phyloP scores from a whole-genome alignment of 2,329 filamentous ascomycete species.

The Fusarium liriodendri region DNA sequence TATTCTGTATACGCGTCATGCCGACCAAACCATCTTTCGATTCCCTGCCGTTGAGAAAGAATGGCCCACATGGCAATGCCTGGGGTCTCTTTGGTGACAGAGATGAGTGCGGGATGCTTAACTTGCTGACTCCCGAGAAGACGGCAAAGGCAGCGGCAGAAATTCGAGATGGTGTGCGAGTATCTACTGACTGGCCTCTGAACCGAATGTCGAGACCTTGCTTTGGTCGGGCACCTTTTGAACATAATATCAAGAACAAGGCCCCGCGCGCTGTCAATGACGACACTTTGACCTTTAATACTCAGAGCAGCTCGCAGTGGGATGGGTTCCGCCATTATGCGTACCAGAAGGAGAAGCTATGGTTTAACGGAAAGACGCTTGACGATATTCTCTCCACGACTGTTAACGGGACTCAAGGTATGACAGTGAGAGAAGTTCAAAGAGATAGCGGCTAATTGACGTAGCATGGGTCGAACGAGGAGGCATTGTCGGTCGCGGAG shows the following conservation, averaged over 20 bases:
- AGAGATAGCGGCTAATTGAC: rapidly evolving
- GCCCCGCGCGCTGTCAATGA: conserved; percentile 46
- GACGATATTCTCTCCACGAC: conserved; percentile 55
- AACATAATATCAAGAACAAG: conserved; percentile 45
- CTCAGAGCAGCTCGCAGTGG: conserved; percentile 54
- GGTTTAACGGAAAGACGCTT: conserved; percentile 50
- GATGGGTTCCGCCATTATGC: conserved; percentile 54
- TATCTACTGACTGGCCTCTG: conserved; percentile 51
- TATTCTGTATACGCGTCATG: neutral
- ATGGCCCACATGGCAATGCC: conserved; percentile 63
- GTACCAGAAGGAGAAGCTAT: conserved; percentile 51
- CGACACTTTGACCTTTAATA: conserved; percentile 49
- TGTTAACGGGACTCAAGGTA: conserved; percentile 45
- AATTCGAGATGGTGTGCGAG: conserved; percentile 44
- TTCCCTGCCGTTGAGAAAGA: conserved; percentile 60
- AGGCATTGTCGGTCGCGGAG: conserved; percentile 61
- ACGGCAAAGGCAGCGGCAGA: conserved; percentile 43
- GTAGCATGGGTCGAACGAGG: conserved; percentile 42
- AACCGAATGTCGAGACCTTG: conserved; percentile 48
- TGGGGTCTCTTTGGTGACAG: conserved; percentile 65
- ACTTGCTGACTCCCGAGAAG: conserved; percentile 58
- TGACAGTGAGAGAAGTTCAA: no score
- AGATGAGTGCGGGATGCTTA: conserved; percentile 66
- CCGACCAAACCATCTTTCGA: conserved; percentile 50
- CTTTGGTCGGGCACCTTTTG: conserved; percentile 46